A percentile compares a stretch with the other conserved stretches of the same genome.
These are phyloP conservation scores for Fennellomyces sp. DNA, from an alignment of 371 early-diverging fungal species.

Conservation along the genomic window DNA sequence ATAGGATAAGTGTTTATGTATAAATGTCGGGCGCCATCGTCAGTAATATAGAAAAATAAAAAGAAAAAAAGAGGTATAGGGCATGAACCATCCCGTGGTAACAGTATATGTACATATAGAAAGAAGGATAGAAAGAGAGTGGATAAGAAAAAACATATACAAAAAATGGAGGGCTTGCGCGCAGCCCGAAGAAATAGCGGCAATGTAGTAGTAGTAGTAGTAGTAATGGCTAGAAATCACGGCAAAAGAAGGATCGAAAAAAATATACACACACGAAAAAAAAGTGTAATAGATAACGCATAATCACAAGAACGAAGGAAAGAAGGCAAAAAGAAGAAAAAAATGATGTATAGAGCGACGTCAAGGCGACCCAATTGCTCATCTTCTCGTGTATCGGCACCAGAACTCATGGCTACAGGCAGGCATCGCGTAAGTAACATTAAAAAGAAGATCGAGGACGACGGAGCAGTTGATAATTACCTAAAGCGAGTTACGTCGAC, in stretches of 20 bases:
- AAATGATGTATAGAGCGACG: not conserved
- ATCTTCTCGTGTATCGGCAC: not conserved
- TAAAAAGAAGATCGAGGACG: not conserved
- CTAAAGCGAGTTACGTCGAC: slow-evolving; percentile 7
- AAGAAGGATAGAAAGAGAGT: not conserved
- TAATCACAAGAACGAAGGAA: slow-evolving; percentile 3
- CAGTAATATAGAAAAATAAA: not conserved
- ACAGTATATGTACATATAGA: not conserved
- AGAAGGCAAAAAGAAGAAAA: not conserved
- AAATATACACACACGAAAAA: slow-evolving; percentile 7
- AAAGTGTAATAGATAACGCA: not conserved
- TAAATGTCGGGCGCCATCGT: not conserved
- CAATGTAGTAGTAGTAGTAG: not conserved
- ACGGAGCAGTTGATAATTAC: too few relatives aligned
- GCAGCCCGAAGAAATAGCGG: not conserved
- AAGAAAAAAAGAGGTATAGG: slow-evolving; percentile 3
- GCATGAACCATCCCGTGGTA: slow-evolving; percentile 1
- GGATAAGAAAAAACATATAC: slow-evolving; percentile 3
- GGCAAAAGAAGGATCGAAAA: not conserved
- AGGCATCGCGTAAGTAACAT: not conserved
- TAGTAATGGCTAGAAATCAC: not conserved
- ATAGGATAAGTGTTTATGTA: not conserved
- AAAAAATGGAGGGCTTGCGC: not conserved
- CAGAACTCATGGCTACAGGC: slow-evolving; percentile 5
- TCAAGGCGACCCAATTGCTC: not conserved